Evolutionary conservation across 2,329 filamentous ascomycete genomes (phyloP), one percentile per base, ranked within the genome.

Genomic region (Sporothrix pallida): DNA sequence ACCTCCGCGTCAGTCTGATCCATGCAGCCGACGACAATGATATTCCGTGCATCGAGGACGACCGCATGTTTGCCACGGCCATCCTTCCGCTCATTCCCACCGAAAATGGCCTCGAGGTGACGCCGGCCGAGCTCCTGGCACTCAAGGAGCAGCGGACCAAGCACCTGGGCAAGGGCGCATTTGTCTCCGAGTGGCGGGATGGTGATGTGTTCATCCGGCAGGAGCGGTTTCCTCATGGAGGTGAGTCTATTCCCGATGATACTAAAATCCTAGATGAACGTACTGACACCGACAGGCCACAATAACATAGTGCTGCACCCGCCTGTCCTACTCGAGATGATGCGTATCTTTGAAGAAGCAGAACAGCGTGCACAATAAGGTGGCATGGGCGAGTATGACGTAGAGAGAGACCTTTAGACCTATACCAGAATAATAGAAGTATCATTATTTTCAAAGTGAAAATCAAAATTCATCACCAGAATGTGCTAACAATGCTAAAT

Each of bases 11-110:
- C 23, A 90, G 88, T 60, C 83, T 98, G 58, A 83, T 98, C 2
- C 95, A 98, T 78, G 93, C 94, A 17, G 87, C 87, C 72, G 89
- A 97, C 78, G 95, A 98, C 80, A 84, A 84, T 74, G 93, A 97
- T 77, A 97, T 98, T 74, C 90, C 93, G 0, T 95, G 89, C 83
- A 86, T 84, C 1, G 90, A 94, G 78, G 89, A 90, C 60, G 87
- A 91, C 77, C 85, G 84, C 76, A 82, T 93, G 1, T 93, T 93
- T 79, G 83, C 83, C 44, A 85, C 87, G 0, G 88, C 90, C 0
- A 87, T 87, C 1, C 86, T 85, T n/a, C 74, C 72, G 0, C 54
- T 76, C 9, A 10, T 75, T 0, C 15, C 65, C 15, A 42, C 23
- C 13, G 20, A 63, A 8, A n/a, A 58, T 4, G 63, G 79, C 9